A percentile compares a stretch with the other conserved stretches of the same genome.
Conservation (phyloP, 1,284 basidiomycete species). For the Rhodotorula sp. region DNA sequence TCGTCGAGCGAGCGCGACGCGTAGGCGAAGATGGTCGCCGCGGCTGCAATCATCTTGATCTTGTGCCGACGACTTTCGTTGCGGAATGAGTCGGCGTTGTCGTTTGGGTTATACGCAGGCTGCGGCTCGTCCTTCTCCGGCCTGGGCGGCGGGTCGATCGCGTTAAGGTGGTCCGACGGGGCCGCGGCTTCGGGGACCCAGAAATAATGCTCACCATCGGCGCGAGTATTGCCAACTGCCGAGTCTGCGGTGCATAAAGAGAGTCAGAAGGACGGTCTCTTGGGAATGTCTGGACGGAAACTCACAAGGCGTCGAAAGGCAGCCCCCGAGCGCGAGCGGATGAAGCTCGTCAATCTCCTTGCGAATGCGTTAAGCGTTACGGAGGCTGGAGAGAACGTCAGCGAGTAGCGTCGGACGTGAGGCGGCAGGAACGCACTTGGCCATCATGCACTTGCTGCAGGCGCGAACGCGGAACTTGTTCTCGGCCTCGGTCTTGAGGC, state of each 20-base stretch:
- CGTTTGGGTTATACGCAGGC: too few relatives aligned
- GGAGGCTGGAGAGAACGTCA: background rate
- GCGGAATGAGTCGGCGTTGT: background rate
- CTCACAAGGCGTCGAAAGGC: background rate
- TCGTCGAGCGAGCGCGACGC: background rate
- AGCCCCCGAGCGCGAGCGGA: background rate
- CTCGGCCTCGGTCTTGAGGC: background rate
- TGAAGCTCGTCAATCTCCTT: background rate
- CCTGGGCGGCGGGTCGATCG: background rate
- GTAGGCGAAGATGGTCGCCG: background rate
- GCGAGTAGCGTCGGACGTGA: background rate
- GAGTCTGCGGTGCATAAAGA: background rate
- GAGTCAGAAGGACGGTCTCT: background rate
- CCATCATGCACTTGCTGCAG: background rate
- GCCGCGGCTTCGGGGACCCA: background rate
- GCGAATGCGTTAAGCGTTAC: background rate
- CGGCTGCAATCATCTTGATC: background rate
- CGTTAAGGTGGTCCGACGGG: background rate
- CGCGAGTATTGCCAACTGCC: background rate
- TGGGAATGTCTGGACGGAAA: too few relatives aligned
- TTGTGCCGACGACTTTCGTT: background rate
- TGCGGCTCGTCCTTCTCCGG: background rate
- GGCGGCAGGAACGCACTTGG: background rate
- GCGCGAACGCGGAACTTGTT: background rate
- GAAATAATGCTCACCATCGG: background rate